Evolutionary conservation across 495 filamentous ascomycete genomes (phyloP), one percentile per base, ranked within the genome.

Genomic region (Xylaria longipes): DNA sequence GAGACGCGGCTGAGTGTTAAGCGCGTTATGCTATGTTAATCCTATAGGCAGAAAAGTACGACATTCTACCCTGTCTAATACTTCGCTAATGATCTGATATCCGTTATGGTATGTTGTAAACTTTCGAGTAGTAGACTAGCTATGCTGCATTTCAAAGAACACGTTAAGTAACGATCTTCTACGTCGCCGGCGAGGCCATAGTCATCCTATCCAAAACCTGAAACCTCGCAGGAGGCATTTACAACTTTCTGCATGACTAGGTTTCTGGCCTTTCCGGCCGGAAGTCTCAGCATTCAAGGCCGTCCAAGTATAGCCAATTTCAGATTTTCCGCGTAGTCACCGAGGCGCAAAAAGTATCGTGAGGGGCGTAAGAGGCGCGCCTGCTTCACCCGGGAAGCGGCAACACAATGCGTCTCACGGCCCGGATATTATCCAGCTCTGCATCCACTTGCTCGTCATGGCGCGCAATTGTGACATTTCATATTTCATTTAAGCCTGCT

Each of bases 381-480:
- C 37, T 65, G 39, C 63, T 52, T 65, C 43, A 52, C 43, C 61
- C 61, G 43, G 62, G 43, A 50, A 35, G 27, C 46, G 48, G 65
- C 48, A 67, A 56, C 65, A 22, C 48, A 41, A 56, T 43, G 46
- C 35, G 65, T 67, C 65, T 67, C 48, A 66, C 37, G 31, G 20
- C 48, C 65, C 46, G 65, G 65, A 20, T 56, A 56, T 67, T 67
- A 48, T 52, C 63, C 45, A 65, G 62, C 27, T 14, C 41, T 46
- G 41, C 41, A 31, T 15, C 17, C 45, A 31, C 5, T 7, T n/a
- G n/a, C 3, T 45, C 45, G 8, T 31, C 20, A 43, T 41, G 15
- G 4, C 31, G 25, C 5, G 46, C 35, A 29, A 65, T 52, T 25
- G 17, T 52, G 43, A 29, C 2, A 27, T 41, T 39, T 27, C 37